phyloP scores from a whole-genome alignment of 2,329 filamentous ascomycete genomes.

The Fusarium luffae region DNA sequence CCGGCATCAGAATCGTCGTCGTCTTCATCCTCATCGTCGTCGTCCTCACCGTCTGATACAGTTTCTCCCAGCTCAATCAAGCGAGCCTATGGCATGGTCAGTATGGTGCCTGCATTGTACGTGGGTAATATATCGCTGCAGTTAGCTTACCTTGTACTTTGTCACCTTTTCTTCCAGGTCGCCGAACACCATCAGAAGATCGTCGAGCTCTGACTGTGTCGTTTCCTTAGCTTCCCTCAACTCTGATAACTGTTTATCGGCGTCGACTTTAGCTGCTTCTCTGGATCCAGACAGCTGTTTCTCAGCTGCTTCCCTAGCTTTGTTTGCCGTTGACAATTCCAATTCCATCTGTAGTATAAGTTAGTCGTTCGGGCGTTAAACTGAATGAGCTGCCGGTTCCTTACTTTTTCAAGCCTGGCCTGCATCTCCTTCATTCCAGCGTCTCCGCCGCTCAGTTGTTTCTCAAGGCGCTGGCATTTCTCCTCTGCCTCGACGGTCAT shows the following conservation, averaged over 20 bases:
- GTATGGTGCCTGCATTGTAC: background rate
- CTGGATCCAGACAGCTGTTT: slow-evolving; percentile 58
- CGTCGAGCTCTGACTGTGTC: slow-evolving; percentile 79
- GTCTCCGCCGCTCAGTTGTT: slow-evolving; percentile 40
- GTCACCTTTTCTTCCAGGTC: slow-evolving; percentile 82
- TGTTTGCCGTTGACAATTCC: slow-evolving; percentile 61
- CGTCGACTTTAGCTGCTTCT: slow-evolving; percentile 67
- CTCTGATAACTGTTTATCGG: slow-evolving; percentile 45
- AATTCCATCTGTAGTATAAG: slow-evolving; percentile 46
- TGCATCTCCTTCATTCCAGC: slow-evolving; percentile 36
- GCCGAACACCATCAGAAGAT: slow-evolving; percentile 82
- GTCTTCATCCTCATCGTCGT: slow-evolving; percentile 68
- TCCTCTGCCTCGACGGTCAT: slow-evolving; percentile 44
- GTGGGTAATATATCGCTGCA: background rate
- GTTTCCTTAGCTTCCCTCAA: slow-evolving; percentile 72
- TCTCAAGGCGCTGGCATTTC: slow-evolving; percentile 43
- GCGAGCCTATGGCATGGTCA: slow-evolving; percentile 58
- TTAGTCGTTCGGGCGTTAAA: slow-evolving; percentile 44
- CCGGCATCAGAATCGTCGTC: slow-evolving; percentile 47
- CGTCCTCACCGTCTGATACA: slow-evolving; percentile 82
- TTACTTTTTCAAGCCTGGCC: slow-evolving; percentile 45
- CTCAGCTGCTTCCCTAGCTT: slow-evolving; percentile 67
- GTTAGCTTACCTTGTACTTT: slow-evolving; percentile 74
- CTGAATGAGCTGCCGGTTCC: background rate
- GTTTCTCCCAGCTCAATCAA: slow-evolving; percentile 74